Conservation (phyloP, 148 eudicot species). For the Mesembryanthemum crystallinum region DNA sequence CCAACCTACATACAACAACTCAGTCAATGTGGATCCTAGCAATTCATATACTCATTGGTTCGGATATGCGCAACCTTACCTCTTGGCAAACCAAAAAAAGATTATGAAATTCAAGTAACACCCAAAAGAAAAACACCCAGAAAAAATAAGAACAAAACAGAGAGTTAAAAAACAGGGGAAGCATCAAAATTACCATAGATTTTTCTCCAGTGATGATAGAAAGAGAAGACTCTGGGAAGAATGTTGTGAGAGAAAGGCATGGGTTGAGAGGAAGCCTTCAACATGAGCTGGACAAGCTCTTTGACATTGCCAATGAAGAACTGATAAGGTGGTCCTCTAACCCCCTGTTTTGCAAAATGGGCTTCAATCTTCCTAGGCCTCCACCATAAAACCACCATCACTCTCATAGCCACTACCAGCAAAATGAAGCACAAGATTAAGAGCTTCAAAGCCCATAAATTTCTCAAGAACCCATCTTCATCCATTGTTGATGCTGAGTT, state of each 20-base stretch:
- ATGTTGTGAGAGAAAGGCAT: slow-evolving; percentile 81
- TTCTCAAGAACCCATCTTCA: slow-evolving; percentile 15
- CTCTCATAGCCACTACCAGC: slow-evolving; percentile 34
- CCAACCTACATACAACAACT: neutral
- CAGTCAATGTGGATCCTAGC: neutral
- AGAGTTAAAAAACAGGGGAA: neutral
- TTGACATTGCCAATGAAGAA: slow-evolving; percentile 86
- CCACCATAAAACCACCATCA: slow-evolving; percentile 72
- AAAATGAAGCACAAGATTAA: slow-evolving; percentile 27
- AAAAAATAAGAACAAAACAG: neutral
- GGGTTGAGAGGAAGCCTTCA: slow-evolving; percentile 72
- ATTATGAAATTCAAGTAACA: slow-evolving; percentile 2
- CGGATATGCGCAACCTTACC: neutral
- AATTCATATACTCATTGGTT: neutral
- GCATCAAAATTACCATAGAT: slow-evolving; percentile 59
- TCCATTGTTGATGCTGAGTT: slow-evolving; percentile 11
- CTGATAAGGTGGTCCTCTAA: slow-evolving; percentile 78
- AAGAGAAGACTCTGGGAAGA: slow-evolving; percentile 90
- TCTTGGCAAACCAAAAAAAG: neutral
- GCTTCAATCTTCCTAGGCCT: slow-evolving; percentile 68
- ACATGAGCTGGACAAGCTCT: slow-evolving; percentile 67
- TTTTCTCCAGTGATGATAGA: slow-evolving; percentile 96
- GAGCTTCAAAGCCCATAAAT: slow-evolving; percentile 28
- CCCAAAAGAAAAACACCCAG: neutral
- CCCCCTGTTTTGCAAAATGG: slow-evolving; percentile 80